Percentiles rank a stretch among this genome's conserved stretches.
phyloP scores from a whole-genome alignment of 345 rosid species.

The Moringa oleifera region DNA sequence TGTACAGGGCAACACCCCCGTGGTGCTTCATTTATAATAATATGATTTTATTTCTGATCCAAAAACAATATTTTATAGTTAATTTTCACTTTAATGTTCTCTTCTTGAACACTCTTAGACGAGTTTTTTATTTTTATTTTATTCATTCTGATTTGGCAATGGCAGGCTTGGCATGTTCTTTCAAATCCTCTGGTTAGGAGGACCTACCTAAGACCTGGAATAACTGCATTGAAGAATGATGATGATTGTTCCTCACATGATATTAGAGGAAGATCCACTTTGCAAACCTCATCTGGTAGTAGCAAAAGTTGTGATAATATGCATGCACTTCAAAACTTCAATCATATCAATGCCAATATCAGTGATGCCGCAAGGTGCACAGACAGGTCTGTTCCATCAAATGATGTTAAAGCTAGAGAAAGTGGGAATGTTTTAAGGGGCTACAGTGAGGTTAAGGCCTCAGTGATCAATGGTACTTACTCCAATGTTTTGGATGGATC shows the following conservation, averaged over 20 bases:
- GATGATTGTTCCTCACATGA: slow-evolving; percentile 22
- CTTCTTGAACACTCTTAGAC: slow-evolving; percentile 6
- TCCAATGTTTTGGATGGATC: slow-evolving; percentile 26
- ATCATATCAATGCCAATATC: slow-evolving; percentile 17
- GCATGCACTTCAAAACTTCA: slow-evolving; percentile 24
- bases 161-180: slow-evolving; percentile 89
- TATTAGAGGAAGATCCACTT: slow-evolving; percentile 32
- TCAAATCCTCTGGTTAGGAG: slow-evolving; percentile 54
- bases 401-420: slow-evolving; percentile 21
- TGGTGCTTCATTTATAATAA: too few species aligned
- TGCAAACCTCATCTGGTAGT: slow-evolving; percentile 24
- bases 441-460: slow-evolving; percentile 24
- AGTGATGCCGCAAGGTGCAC: slow-evolving; percentile 26
- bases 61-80: too few species aligned
- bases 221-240: slow-evolving; percentile 41
- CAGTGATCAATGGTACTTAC: slow-evolving; percentile 21
- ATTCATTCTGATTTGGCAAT: slow-evolving; percentile 11
- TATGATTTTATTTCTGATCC: too few species aligned
- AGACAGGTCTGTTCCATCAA: slow-evolving; percentile 24
- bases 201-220: slow-evolving; percentile 66
- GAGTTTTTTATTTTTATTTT: not conserved
- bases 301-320: slow-evolving; percentile 21
- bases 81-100: not conserved
- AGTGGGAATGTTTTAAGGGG: slow-evolving; percentile 25
- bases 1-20: too few species aligned